Conservation (phyloP, 2,329 filamentous ascomycete species). For the Hymenotorrendiella dingleyae region DNA sequence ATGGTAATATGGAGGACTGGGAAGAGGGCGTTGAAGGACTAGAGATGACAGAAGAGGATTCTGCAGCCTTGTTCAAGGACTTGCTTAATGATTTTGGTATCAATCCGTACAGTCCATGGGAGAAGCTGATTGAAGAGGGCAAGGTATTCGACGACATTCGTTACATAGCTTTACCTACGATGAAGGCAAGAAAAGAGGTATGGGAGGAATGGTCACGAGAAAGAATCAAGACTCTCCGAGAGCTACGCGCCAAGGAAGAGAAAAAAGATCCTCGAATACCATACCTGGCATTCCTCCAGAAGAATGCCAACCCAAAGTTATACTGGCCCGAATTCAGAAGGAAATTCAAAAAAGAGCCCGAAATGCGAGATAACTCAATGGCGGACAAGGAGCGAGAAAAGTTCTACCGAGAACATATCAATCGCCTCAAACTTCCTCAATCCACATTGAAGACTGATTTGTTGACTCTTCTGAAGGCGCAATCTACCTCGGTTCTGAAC, state of each 20-base stretch:
- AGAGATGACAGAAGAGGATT: conserved; percentile 68
- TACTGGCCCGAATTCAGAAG: conserved; percentile 97
- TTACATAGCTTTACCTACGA: conserved; percentile 78
- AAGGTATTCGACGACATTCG: conserved; percentile 77
- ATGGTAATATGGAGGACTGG: conserved; percentile 53
- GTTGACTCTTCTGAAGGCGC: conserved; percentile 54
- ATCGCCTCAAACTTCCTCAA: conserved; percentile 58
- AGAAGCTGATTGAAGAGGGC: conserved; percentile 78
- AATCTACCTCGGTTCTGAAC: conserved; percentile 55
- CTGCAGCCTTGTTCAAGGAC: conserved; percentile 73
- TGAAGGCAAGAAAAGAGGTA: conserved; percentile 71
- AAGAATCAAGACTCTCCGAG: conserved; percentile 66
- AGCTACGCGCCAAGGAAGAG: conserved; percentile 66
- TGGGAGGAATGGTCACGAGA: conserved; percentile 81
- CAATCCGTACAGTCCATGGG: conserved; percentile 88
- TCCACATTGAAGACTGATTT: conserved; percentile 66
- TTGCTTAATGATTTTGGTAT: conserved; percentile 76
- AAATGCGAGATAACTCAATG: conserved; percentile 70
- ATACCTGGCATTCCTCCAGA: conserved; percentile 75
- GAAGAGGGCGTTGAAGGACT: conserved; percentile 68
- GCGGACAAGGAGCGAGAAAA: conserved; percentile 75
- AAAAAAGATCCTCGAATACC: conserved; percentile 78
- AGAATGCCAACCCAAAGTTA: conserved; percentile 79
- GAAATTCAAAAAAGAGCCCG: conserved; percentile 75
- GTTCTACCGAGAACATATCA: conserved; percentile 69